Conservation (phyloP, 75 land plant species). For the Isoetes taiwanensis region DNA sequence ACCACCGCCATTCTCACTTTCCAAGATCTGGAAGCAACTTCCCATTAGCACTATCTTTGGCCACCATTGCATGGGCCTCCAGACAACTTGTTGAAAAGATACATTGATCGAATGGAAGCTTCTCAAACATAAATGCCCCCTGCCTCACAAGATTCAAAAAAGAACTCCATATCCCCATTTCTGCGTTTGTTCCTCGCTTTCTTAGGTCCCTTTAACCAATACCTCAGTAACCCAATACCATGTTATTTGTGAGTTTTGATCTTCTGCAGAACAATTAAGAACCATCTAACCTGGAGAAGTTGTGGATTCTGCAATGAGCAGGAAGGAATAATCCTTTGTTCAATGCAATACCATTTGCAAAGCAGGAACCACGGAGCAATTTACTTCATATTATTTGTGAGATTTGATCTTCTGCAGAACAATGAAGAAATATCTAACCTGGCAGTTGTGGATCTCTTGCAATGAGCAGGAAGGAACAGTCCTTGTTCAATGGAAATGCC, state of each 20-base stretch:
- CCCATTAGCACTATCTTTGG: conserved; percentile 65
- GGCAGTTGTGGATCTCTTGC: too few relatives aligned
- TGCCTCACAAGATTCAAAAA: conserved; percentile 15
- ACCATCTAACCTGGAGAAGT: too few relatives aligned
- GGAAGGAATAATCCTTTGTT: too few relatives aligned
- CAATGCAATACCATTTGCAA: too few relatives aligned
- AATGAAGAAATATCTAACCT: too few relatives aligned
- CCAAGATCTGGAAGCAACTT: conserved; percentile 50
- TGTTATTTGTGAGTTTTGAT: not conserved
- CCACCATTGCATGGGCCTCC: conserved; percentile 23
- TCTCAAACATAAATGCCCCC: conserved; percentile 34
- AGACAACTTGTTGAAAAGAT: conserved; percentile 26
- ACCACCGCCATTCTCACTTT: conserved; percentile 56
- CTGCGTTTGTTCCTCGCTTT: conserved; percentile 19
- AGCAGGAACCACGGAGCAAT: too few relatives aligned
- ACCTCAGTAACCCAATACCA: conserved; percentile 21
- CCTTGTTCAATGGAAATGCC: too few relatives aligned
- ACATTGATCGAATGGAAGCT: conserved; percentile 45
- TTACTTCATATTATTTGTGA: too few relatives aligned
- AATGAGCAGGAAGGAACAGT: too few relatives aligned
- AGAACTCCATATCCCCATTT: not conserved
- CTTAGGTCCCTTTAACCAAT: conserved; percentile 43
- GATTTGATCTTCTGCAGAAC: too few relatives aligned
- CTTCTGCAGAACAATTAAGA: too few relatives aligned
- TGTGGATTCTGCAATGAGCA: too few relatives aligned